Conservation (phyloP, 1,284 basidiomycete species). For the Moesziomyces antarcticus region DNA sequence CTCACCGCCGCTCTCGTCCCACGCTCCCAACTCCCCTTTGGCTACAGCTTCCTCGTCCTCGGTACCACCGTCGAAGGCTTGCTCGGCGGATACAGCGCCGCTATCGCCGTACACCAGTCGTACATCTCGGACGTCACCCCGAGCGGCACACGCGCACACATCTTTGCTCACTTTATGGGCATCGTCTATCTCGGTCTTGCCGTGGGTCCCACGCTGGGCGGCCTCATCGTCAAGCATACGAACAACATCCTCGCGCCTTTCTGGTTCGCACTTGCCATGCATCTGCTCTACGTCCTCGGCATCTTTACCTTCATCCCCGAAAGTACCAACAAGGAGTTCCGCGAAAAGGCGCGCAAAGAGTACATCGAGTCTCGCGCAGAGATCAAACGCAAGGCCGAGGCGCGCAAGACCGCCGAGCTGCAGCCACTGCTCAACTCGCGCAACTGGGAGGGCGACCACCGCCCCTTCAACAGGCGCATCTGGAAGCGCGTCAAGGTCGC, state of each 20-base stretch:
- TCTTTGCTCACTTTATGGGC: constrained; percentile 61
- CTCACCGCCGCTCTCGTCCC: constrained; percentile 42
- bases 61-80: constrained; percentile 84
- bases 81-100: constrained; percentile 85
- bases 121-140: constrained; percentile 73
- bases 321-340: constrained; percentile 48
- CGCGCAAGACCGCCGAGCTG: constrained; percentile 36
- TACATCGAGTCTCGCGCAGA: constrained; percentile 32
- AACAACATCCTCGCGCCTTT: constrained; percentile 53
- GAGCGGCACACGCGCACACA: constrained; percentile 56
- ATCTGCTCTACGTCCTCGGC: constrained; percentile 52
- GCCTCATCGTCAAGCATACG: constrained; percentile 56
- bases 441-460: constrained; percentile 6
- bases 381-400: constrained; percentile 37
- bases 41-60: constrained; percentile 81
- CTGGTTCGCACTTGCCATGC: constrained; percentile 50
- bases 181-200: constrained; percentile 59
- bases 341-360: constrained; percentile 41
- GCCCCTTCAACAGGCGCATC: constrained; percentile 32
- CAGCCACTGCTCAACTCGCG: constrained; percentile 35
- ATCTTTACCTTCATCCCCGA: constrained; percentile 59
- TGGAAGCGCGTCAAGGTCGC: constrained; percentile 47
- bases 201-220: constrained; percentile 62
- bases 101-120: constrained; percentile 81
- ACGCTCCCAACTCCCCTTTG: constrained; percentile 66